Evolutionary conservation across 306 rosid genomes (phyloP).

Genomic region (Cicer pinnatifidum): DNA sequence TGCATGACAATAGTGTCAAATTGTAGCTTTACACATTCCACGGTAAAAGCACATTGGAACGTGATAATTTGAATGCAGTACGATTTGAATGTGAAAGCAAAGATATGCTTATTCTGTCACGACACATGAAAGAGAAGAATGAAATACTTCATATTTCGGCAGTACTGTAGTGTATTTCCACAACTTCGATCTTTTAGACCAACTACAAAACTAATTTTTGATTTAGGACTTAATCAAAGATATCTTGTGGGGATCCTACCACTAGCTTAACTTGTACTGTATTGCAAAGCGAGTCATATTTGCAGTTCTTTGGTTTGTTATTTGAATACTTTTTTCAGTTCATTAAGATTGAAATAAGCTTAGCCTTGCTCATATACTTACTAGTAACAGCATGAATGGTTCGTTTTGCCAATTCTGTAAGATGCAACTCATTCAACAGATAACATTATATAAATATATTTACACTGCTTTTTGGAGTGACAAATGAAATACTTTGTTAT

Average conservation of each 20-base stretch:
- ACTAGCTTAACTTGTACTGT: background rate
- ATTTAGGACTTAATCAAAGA: no score
- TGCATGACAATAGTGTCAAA: no score
- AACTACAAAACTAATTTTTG: background rate
- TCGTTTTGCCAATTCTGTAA: background rate
- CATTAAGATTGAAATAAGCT: background rate
- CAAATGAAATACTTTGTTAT: background rate
- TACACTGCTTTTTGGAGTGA: slow-evolving; percentile 28
- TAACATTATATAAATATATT: background rate
- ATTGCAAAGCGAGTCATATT: background rate
- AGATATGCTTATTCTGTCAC: background rate
- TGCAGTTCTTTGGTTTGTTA: background rate
- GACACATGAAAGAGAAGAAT: background rate
- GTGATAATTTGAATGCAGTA: no score
- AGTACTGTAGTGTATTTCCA: background rate
- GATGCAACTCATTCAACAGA: background rate
- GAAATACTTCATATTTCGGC: background rate
- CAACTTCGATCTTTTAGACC: background rate
- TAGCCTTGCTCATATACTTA: slow-evolving; percentile 23
- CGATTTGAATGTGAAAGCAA: no score
- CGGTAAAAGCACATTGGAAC: no score
- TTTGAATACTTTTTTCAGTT: background rate
- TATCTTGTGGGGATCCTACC: background rate
- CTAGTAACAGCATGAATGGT: slow-evolving; percentile 6
- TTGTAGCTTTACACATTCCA: no score